Evolutionary conservation across 2,329 filamentous ascomycete genomes (phyloP), one percentile per base, ranked within the genome.

Genomic region (Colletotrichum chrysophilum): DNA sequence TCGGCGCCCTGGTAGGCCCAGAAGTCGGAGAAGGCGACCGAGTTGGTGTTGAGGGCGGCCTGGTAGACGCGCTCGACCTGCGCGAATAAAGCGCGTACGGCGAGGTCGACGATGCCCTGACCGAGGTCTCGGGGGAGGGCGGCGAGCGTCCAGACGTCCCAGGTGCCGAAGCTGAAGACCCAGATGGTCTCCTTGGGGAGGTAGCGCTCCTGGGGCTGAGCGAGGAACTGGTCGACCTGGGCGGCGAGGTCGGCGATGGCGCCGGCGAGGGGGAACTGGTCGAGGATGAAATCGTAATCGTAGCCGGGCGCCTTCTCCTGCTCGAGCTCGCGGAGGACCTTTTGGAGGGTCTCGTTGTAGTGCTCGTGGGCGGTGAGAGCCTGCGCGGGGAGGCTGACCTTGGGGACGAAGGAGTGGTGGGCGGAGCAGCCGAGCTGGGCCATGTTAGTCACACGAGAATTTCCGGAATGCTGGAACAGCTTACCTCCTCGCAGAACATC

Each of bases 111-210:
- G 2, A 85, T 72, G 2, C 80, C 78, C 36, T 85, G 83, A 12
- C 86, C 86, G 1, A 82, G 78, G 10, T 81, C 79, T 12, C 84
- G 81, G 1, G 89, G 89, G 21, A 90, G 79, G 4, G 88, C 83
- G 1, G 89, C 85, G 21, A 91, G 80, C 13, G 87, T 86, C 88
- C 88, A 91, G 66, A 90, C 80, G 72, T 91, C 89, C 89, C 89
- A 90, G 34, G 86, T 86, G n/a, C 89, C 89, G 70, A 90, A 86
- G 12, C 84, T 87, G 70, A 91, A 88, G 16, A 91, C 82, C 87
- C 87, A 91, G 16, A 91, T 78, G 0, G 89, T 90, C 75, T 90
- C 87, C n/a, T 82, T 82, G 7, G 87, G 85, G 0, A 84, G 74
- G 1, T 76, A 74, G 77, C 76, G 1, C 84, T 82, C 56, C 24